phyloP scores from a whole-genome alignment of 805 yeast species.

The Metschnikowia borealis region DNA sequence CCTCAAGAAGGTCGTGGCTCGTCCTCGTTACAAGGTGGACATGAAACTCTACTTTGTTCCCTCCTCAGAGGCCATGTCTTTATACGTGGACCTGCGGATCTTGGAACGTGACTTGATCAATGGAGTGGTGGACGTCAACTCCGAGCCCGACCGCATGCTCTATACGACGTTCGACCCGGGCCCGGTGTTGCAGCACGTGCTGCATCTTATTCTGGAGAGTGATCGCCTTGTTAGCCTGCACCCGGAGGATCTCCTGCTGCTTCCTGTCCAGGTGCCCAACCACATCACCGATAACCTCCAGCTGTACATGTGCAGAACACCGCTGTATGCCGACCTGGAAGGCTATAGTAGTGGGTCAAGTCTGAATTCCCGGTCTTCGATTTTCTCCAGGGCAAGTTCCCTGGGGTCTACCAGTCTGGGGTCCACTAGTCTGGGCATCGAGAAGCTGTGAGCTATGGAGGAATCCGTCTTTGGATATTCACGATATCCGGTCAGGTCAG shows the following conservation, averaged over 20 bases:
- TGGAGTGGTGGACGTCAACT: conserved; percentile 41
- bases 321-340: background rate
- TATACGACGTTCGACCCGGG: conserved; percentile 16
- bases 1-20: conserved; percentile 53
- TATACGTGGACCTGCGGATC: conserved; percentile 49
- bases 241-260: conserved; percentile 1
- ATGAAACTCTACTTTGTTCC: conserved; percentile 61
- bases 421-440: background rate
- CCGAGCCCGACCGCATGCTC: conserved; percentile 15
- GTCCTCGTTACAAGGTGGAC: conserved; percentile 59
- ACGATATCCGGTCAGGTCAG: too few relatives aligned
- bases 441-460: too few relatives aligned
- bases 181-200: conserved; percentile 10
- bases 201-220: conserved; percentile 10
- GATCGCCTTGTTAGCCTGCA: background rate
- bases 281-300: conserved; percentile 14
- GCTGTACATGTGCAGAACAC: conserved; percentile 10
- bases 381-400: background rate
- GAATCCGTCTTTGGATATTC: too few relatives aligned
- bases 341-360: conserved; percentile 3
- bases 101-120: conserved; percentile 49
- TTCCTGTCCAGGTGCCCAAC: conserved; percentile 12
- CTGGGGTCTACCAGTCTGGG: background rate
- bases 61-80: conserved; percentile 27
- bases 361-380: background rate